Evolutionary conservation across 495 filamentous ascomycete genomes (phyloP).

Genomic region (Darksidea phi): DNA sequence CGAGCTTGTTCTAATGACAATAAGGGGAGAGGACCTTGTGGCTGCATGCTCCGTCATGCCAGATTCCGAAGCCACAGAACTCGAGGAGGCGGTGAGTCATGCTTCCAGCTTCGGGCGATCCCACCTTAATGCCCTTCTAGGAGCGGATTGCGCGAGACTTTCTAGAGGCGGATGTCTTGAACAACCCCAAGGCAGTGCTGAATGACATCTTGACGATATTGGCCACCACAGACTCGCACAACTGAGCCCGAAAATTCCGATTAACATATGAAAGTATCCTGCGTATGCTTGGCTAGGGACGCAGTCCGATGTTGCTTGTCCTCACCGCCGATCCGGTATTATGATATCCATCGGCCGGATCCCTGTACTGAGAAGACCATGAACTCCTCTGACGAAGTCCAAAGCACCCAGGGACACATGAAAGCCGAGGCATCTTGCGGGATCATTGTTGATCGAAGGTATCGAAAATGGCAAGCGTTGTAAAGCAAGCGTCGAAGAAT

Average conservation of each 20-base stretch:
- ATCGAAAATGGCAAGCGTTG: background rate
- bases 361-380: too few species aligned
- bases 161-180: constrained; percentile 20
- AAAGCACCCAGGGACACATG: too few species aligned
- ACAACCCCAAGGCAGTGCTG: constrained; percentile 16
- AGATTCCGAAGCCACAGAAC: constrained; percentile 55
- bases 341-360: too few species aligned
- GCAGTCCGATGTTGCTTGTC: too few species aligned
- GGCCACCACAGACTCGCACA: constrained; percentile 8
- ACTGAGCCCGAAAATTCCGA: background rate
- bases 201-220: constrained; percentile 28
- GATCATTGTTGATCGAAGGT: background rate
- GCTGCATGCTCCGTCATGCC: constrained; percentile 65
- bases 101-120: background rate
- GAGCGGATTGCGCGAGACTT: constrained; percentile 36
- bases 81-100: constrained; percentile 60
- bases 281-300: background rate
- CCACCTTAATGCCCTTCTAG: constrained; percentile 21
- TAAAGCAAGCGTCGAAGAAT: background rate
- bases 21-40: constrained; percentile 72
- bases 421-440: background rate
- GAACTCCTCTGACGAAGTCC: too few species aligned
- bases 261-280: background rate
- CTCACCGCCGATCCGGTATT: too few species aligned
- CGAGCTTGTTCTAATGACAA: constrained; percentile 65